Conservation (phyloP, 768 basidiomycete genomes). For the Kwoniella bestiolae region DNA sequence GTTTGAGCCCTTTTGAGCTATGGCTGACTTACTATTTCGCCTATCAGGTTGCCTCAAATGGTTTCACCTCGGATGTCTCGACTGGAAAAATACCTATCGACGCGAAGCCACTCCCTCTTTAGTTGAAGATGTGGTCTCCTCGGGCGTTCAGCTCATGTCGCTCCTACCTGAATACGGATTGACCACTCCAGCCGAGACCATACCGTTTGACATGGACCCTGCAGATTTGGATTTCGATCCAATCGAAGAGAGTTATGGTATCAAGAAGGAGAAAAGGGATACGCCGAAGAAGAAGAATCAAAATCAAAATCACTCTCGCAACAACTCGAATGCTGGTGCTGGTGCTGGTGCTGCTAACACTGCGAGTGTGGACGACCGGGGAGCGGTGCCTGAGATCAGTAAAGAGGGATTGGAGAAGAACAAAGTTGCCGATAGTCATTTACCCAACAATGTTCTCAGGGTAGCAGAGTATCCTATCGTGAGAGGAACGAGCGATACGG, state of each 20-base stretch:
- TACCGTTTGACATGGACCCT: constrained; percentile 3
- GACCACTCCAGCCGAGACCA: neutral
- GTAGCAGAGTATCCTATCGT: constrained; percentile 25
- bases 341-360: neutral
- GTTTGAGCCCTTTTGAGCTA: too few relatives aligned
- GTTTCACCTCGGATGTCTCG: constrained; percentile 34
- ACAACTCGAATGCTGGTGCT: neutral
- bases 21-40: neutral
- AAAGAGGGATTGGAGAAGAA: neutral
- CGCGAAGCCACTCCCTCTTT: neutral
- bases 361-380: neutral
- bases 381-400: constrained; percentile 4
- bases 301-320: neutral
- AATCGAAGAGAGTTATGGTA: neutral
- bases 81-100: neutral
- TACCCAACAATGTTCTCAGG: constrained; percentile 3
- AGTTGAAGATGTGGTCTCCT: constrained; percentile 5
- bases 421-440: neutral
- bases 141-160: constrained; percentile 20
- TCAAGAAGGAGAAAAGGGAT: neutral
- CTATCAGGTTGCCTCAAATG: constrained; percentile 34
- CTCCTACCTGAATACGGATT: constrained; percentile 1
- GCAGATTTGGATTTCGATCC: neutral
- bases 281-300: neutral
- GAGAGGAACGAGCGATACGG: constrained; percentile 20